Evolutionary conservation across 306 rosid genomes (phyloP), one percentile per base, ranked within the genome.

Genomic region (Lablab purpureus): DNA sequence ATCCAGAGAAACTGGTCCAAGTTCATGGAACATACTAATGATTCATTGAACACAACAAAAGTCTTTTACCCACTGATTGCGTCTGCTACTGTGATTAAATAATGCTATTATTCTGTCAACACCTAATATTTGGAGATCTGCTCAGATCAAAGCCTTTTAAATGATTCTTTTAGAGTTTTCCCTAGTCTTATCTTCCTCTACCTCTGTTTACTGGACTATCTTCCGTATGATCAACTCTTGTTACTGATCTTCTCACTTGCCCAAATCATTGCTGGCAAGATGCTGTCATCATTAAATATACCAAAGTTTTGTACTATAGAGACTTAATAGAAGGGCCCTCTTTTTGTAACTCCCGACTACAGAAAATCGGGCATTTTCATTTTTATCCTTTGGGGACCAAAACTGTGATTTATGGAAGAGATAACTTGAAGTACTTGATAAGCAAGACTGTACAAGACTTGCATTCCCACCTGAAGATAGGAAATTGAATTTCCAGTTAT

Each of bases 401-500:
- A 40, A 19, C 18, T 66, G 32, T 4, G 49, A 18, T 66, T 66
- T 37, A 19, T 37, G 12, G 4, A 8, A 10, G 51, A 66, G 30
- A 19, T 19, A 37, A 18, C 15, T 65, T 8, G 52, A 4, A 34
- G 5, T 21, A 19, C 54, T 67, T 67, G 37, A 67, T 2, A 13
- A 22, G 73, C 73, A 43, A 40, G 54, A 14, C 73, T 22, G 73
- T 25, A 68, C 27, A 6, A 22, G 22, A 43, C 37, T 45, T 45
- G 40, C 14, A 15, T 14, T 40, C 7, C 40, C 40, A 45, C 15
- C 6, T 36, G 47, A 43, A 23, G 55, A 22, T 67, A 12, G 40
- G 56, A 68, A 23, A 45, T 15, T 6, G 8, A n/a, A 49, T 67
- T 67, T 13, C 41, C 40, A 14, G 13, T 28, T 28, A 27, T 41